Evolutionary conservation across 371 early-diverging fungal genomes (phyloP).

Genomic region (Mortierella sp.): DNA sequence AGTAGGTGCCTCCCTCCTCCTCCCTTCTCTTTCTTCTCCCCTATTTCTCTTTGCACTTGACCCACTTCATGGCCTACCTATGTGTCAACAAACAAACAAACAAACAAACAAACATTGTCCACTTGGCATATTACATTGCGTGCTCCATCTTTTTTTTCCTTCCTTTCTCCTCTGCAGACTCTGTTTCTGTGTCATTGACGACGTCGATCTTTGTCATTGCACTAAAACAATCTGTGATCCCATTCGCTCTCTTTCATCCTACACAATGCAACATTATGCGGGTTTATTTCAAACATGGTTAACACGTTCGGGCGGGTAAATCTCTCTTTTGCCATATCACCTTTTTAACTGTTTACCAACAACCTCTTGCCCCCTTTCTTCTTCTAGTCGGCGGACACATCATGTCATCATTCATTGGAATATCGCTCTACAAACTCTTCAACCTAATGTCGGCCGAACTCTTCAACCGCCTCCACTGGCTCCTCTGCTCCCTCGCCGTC

Average conservation of each 20-base stretch:
- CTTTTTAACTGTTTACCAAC: neutral
- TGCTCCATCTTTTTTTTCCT: neutral
- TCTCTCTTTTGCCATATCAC: neutral
- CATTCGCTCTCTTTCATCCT: neutral
- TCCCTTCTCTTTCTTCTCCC: neutral
- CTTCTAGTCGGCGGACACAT: conserved; percentile 70
- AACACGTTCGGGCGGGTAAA: neutral
- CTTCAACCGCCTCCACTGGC: conserved; percentile 69
- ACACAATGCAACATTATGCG: neutral
- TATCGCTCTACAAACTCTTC: conserved; percentile 73
- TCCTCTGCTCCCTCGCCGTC: conserved; percentile 77
- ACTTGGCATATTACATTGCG: neutral
- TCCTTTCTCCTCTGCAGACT: neutral
- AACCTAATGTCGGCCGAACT: conserved; percentile 56
- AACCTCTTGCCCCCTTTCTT: neutral
- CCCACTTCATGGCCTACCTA: neutral
- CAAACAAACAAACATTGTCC: neutral
- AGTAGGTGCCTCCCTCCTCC: conserved; percentile 39
- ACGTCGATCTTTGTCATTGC: neutral
- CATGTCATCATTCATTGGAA: conserved; percentile 73
- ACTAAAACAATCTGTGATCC: neutral
- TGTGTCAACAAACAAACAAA: neutral
- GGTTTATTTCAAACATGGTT: neutral
- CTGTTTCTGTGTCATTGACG: neutral
- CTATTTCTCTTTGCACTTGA: neutral